These are phyloP conservation scores for Fusarium tanahbumbuense DNA, from an alignment of 2,329 filamentous ascomycete species.

Conservation along the genomic window DNA sequence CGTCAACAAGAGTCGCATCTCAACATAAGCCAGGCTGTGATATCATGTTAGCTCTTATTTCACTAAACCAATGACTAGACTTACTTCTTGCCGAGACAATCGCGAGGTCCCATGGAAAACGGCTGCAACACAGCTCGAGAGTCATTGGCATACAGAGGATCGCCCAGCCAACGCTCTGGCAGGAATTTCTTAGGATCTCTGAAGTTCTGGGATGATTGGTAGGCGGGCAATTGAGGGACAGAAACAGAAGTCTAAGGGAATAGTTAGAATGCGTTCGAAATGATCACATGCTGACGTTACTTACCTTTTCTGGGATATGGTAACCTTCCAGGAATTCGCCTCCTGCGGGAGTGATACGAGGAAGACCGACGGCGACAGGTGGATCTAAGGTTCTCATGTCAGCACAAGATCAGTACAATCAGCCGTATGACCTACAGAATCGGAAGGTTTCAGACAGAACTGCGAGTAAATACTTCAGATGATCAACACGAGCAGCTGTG, in stretches of 20 bases:
- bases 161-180: slow-evolving; percentile 9
- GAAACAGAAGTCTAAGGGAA: neutral
- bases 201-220: neutral
- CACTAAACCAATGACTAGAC: too few species aligned
- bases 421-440: neutral
- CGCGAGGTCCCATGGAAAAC: slow-evolving; percentile 3
- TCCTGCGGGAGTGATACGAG: neutral
- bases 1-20: slow-evolving; percentile 13
- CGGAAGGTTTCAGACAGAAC: neutral
- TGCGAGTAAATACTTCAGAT: slow-evolving; percentile 4
- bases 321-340: slow-evolving; percentile 13
- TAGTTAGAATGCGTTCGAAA: neutral
- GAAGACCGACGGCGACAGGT: neutral
- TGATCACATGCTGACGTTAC: fast-evolving
- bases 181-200: neutral
- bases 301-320: slow-evolving; percentile 6
- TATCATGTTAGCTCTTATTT: neutral
- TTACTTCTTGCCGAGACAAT: slow-evolving; percentile 22
- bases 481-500: neutral
- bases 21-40: slow-evolving; percentile 3
- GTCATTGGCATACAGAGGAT: slow-evolving; percentile 2
- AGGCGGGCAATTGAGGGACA: neutral
- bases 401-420: fast-evolving
- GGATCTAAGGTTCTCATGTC: neutral
- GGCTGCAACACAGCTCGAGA: neutral